phyloP scores from a whole-genome alignment of 2,329 filamentous ascomycete genomes.

The Cryoendolithus antarcticus region DNA sequence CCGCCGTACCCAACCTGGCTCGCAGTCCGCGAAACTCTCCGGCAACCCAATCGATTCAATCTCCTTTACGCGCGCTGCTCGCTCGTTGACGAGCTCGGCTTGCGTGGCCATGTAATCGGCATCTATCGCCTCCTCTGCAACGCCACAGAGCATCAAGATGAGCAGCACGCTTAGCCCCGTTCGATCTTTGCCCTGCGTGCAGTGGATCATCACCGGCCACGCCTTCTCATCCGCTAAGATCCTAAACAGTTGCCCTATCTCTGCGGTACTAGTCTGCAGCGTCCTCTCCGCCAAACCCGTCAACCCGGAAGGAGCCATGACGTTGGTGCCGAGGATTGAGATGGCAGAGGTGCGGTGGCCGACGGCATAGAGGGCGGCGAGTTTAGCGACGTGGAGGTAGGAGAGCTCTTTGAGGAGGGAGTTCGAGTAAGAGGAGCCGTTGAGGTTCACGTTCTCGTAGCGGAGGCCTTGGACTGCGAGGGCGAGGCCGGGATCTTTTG shows the following conservation, averaged over 20 bases:
- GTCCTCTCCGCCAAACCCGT: slow-evolving; percentile 58
- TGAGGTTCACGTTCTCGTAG: slow-evolving; percentile 41
- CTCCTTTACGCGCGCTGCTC: slow-evolving; percentile 52
- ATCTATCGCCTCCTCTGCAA: slow-evolving; percentile 49
- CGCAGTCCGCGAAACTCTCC: slow-evolving; percentile 59
- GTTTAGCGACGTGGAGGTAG: slow-evolving; percentile 52
- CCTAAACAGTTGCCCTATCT: slow-evolving; percentile 45
- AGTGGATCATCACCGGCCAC: slow-evolving; percentile 63
- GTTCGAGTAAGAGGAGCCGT: slow-evolving; percentile 57
- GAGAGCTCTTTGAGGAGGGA: slow-evolving; percentile 55
- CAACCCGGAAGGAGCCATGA: slow-evolving; percentile 62
- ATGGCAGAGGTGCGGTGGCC: slow-evolving; percentile 61
- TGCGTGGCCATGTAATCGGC: slow-evolving; percentile 61
- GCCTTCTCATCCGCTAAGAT: slow-evolving; percentile 35
- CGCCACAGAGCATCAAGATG: slow-evolving; percentile 49
- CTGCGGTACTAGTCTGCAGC: slow-evolving; percentile 52
- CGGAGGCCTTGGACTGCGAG: slow-evolving; percentile 25
- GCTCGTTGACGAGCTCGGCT: slow-evolving; percentile 47
- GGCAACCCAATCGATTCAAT: slow-evolving; percentile 58
- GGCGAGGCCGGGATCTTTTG: slow-evolving; percentile 56
- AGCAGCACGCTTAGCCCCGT: slow-evolving; percentile 62
- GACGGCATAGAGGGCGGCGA: slow-evolving; percentile 50
- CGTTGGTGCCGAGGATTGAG: slow-evolving; percentile 53
- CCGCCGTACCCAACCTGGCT: slow-evolving; percentile 48
- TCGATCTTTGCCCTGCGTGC: slow-evolving; percentile 81